These are phyloP conservation scores for Thecamonas trahens DNA, from an alignment of 78 protist genomes.

Conservation along the genomic window DNA sequence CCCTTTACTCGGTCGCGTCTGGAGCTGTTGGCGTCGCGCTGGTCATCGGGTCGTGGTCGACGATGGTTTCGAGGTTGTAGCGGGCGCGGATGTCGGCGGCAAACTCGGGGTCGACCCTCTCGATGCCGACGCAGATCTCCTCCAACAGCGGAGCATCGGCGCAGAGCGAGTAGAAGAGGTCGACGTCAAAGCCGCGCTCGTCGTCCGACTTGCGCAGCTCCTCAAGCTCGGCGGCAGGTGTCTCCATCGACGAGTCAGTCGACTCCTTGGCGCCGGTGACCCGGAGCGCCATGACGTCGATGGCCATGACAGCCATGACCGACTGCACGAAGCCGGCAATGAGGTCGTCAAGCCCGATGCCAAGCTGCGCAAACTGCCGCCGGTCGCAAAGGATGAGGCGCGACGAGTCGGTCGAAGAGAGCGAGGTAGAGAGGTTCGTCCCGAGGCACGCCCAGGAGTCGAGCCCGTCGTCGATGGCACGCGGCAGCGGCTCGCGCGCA, in stretches of 20 bases:
- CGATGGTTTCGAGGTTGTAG: no score
- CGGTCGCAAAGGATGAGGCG: constrained; percentile 41
- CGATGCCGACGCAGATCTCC: no score
- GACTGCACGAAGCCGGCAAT: constrained; percentile 51
- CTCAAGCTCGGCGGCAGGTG: no score
- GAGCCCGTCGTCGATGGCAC: neutral
- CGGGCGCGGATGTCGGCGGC: no score
- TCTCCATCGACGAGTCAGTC: no score
- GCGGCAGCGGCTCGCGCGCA: constrained; percentile 24
- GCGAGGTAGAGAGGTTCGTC: constrained; percentile 32
- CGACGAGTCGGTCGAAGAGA: constrained; percentile 19
- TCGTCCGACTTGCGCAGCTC: no score
- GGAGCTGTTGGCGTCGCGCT: no score
- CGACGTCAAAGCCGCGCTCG: constrained; percentile 2
- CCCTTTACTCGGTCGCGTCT: no score
- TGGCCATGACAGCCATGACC: constrained; percentile 36
- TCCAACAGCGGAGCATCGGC: neutral
- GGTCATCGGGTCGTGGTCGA: no score
- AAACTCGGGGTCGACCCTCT: no score
- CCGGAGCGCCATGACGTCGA: constrained; percentile 51
- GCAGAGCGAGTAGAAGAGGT: neutral
- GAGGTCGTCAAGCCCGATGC: constrained; percentile 54
- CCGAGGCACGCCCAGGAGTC: constrained; percentile 57
- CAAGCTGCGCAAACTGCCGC: constrained; percentile 43
- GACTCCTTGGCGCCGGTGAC: no score